Conservation (phyloP, 2,329 filamentous ascomycete genomes). For the Monilinia aucupariae region DNA sequence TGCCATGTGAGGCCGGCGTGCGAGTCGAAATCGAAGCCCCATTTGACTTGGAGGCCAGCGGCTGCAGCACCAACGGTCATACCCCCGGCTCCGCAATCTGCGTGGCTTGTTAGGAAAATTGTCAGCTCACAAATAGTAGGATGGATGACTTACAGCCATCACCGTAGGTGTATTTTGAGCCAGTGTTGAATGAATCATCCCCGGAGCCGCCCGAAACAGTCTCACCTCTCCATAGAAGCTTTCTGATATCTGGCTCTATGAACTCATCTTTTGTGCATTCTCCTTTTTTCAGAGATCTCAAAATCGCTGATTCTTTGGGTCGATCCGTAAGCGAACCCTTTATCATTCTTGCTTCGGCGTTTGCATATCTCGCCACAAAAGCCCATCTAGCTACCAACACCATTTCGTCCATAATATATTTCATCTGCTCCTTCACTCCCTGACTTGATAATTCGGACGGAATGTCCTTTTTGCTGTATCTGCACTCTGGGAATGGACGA, state of each 20-base stretch:
- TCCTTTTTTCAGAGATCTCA: constrained; percentile 1
- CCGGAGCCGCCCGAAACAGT: constrained; percentile 18
- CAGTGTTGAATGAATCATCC: not conserved
- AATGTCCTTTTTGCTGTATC: constrained; percentile 18
- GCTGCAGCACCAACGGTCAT: constrained; percentile 57
- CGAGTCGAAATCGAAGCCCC: constrained; percentile 56
- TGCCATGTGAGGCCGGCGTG: constrained; percentile 20
- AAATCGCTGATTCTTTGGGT: not conserved
- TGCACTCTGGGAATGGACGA: constrained; percentile 38
- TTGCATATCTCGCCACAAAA: constrained; percentile 2
- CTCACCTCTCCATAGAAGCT: constrained; percentile 17
- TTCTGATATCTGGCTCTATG: not conserved
- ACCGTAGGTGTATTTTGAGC: constrained; percentile 22
- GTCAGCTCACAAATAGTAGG: not conserved
- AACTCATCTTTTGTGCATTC: not conserved
- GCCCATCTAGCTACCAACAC: constrained; percentile 15
- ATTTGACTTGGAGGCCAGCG: constrained; percentile 53
- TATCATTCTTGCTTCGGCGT: constrained; percentile 2
- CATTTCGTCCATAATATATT: constrained; percentile 11
- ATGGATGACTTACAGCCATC: constrained; percentile 23
- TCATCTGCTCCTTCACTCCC: not conserved
- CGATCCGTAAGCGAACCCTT: not conserved
- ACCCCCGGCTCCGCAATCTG: constrained; percentile 63
- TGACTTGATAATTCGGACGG: constrained; percentile 3
- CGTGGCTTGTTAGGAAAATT: not conserved